Conservation (phyloP, 371 early-diverging fungal genomes). For the Choanephora cucurbitarum region DNA sequence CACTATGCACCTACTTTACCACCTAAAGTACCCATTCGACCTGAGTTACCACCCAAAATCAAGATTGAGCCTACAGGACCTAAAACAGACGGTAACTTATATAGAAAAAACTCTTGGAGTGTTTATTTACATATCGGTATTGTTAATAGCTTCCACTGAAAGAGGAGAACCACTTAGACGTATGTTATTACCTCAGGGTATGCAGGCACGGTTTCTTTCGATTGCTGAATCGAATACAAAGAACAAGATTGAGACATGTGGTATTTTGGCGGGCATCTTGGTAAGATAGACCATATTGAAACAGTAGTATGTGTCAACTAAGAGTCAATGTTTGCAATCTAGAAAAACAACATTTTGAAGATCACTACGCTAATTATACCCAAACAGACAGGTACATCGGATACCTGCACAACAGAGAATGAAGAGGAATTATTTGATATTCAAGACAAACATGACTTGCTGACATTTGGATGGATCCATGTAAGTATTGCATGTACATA, state of each 20-base stretch:
- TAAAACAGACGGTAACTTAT: constrained; percentile 20
- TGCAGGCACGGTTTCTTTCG: constrained; percentile 69
- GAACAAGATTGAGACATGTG: constrained; percentile 89
- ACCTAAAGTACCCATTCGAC: constrained; percentile 31
- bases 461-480: constrained; percentile 93
- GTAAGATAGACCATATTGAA: too few relatives aligned
- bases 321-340: too few relatives aligned
- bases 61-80: constrained; percentile 11
- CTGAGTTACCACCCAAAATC: constrained; percentile 38
- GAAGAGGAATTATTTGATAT: constrained; percentile 87
- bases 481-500: constrained; percentile 56
- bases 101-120: too few relatives aligned
- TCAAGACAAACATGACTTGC: constrained; percentile 72
- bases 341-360: constrained; percentile 67
- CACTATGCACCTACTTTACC: constrained; percentile 32
- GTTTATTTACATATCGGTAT: background rate
- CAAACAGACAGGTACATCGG: constrained; percentile 86
- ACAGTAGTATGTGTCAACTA: too few relatives aligned
- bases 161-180: constrained; percentile 67
- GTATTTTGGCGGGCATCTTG: constrained; percentile 80
- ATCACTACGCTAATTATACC: constrained; percentile 87
- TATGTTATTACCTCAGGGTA: constrained; percentile 62
- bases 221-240: constrained; percentile 78
- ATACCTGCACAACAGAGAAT: constrained; percentile 85
- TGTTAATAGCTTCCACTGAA: constrained; percentile 49